Base-by-base conservation (phyloP, 306 rosid genomes). In the Myrica gale region DNA sequence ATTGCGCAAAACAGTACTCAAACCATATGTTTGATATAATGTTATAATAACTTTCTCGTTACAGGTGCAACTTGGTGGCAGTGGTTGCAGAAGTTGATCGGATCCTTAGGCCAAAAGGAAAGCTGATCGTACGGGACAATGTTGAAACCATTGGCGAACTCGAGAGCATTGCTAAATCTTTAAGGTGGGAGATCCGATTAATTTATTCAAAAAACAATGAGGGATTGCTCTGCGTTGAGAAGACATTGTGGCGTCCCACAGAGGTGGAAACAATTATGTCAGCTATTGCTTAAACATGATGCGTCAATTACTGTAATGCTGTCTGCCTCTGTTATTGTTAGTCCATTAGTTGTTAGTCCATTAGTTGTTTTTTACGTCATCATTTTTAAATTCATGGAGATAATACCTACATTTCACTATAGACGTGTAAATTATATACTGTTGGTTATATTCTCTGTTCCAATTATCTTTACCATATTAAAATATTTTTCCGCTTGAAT, bases 11-110 rank as follows among this genome's bases (percentile, higher is more conserved):
- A 62, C 12, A 69, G 76, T 19, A 41, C 19, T 69, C 50, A 79
- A 9, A 39, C 17, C 12, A 79, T 50, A 48, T 56, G 47, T 78
- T 43, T 26, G 74, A 73, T 74, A 71, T 53, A 63, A 46, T 41
- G 15, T 43, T 61, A 69, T 57, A 21, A 70, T 77, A 13, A 50
- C 68, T 42, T 7, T 39, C 75, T 70, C 80, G 71, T 53, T 72
- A 69, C 87, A 92, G 97, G 90, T 92, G 97, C 90, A 86, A 79
- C 41, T 67, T 89, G 71, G 73, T 69, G 73, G 88, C 88, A 16
- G 90, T 89, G 81, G 76, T 90, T 69, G 98, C 91, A 47, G 96
- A 92, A 81, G 91, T 81, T 75, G 96, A 92, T 85, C 85, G 98
- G 83, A 87, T 92, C 74, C 83, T 92, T 66, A 89, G 98, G 86